These are phyloP conservation scores for Trypethelium eluteriae DNA, from an alignment of 495 filamentous ascomycete genomes.

Conservation along the genomic window DNA sequence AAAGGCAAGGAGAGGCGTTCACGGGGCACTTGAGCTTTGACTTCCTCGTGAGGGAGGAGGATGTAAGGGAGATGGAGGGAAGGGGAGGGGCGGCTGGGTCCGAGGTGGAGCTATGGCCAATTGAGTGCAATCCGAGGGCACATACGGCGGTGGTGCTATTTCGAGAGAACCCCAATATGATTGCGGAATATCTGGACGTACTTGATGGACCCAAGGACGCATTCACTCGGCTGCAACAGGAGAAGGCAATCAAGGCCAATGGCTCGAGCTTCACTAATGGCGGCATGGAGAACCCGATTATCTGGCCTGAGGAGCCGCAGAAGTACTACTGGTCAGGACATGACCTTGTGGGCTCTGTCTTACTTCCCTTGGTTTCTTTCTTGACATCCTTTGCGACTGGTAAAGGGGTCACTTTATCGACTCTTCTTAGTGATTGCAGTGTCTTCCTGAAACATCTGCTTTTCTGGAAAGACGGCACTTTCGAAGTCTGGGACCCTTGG, in stretches of 20 bases:
- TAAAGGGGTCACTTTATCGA: neutral
- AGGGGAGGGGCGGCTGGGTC: constrained; percentile 26
- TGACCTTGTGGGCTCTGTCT: constrained; percentile 46
- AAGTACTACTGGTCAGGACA: constrained; percentile 53
- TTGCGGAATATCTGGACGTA: constrained; percentile 25
- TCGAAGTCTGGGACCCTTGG: constrained; percentile 52
- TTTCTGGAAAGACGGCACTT: constrained; percentile 54
- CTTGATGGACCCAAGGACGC: constrained; percentile 15
- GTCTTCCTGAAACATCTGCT: constrained; percentile 41
- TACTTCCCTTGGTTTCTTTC: constrained; percentile 39
- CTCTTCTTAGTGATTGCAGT: constrained; percentile 14
- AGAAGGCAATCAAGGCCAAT: constrained; percentile 15
- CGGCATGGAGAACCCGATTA: constrained; percentile 17
- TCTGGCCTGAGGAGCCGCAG: constrained; percentile 27
- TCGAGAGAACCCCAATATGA: constrained; percentile 25
- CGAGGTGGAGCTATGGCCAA: constrained; percentile 42
- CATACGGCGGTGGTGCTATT: constrained; percentile 55
- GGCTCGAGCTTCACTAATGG: constrained; percentile 16
- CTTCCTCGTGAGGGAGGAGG: constrained; percentile 52
- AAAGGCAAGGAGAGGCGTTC: constrained; percentile 40
- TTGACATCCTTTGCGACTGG: neutral
- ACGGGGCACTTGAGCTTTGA: constrained; percentile 67
- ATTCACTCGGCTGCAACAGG: neutral
- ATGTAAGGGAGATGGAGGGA: constrained; percentile 21
- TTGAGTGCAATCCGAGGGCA: constrained; percentile 57